Conservation (phyloP, 140 eudicot species). For the Stevia rebaudiana region DNA sequence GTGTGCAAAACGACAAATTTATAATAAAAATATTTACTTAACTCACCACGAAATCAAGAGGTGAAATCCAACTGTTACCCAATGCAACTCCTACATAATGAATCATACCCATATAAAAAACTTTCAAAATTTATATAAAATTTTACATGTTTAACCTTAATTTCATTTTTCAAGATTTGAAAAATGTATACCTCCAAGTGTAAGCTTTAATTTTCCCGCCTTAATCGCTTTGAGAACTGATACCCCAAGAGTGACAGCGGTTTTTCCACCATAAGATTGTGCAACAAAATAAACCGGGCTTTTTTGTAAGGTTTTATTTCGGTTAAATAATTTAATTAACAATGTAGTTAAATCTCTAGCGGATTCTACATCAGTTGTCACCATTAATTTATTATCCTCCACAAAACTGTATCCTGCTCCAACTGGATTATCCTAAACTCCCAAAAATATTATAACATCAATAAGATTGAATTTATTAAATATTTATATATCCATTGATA, state of each 20-base stretch:
- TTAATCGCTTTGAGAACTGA: slow-evolving; percentile 73
- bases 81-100: slow-evolving; percentile 68
- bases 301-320: slow-evolving; percentile 43
- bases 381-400: slow-evolving; percentile 55
- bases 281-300: slow-evolving; percentile 76
- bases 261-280: slow-evolving; percentile 90
- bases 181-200: slow-evolving; percentile 59
- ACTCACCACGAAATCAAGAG: slow-evolving; percentile 70
- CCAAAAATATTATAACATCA: neutral
- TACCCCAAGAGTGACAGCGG: slow-evolving; percentile 81
- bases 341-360: slow-evolving; percentile 64
- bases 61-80: slow-evolving; percentile 84
- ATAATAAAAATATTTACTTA: neutral
- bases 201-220: slow-evolving; percentile 56
- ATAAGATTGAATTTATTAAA: neutral
- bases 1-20: neutral
- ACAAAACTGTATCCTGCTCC: slow-evolving; percentile 93
- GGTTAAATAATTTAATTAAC: slow-evolving; percentile 49
- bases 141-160: neutral
- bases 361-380: slow-evolving; percentile 76
- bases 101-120: slow-evolving; percentile 14
- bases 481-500: neutral
- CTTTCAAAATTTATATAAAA: neutral
- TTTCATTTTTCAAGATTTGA: neutral
- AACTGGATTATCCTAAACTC: slow-evolving; percentile 76